Base-by-base conservation (phyloP, 805 yeast genomes). In the Barnettozyma pratensis region DNA sequence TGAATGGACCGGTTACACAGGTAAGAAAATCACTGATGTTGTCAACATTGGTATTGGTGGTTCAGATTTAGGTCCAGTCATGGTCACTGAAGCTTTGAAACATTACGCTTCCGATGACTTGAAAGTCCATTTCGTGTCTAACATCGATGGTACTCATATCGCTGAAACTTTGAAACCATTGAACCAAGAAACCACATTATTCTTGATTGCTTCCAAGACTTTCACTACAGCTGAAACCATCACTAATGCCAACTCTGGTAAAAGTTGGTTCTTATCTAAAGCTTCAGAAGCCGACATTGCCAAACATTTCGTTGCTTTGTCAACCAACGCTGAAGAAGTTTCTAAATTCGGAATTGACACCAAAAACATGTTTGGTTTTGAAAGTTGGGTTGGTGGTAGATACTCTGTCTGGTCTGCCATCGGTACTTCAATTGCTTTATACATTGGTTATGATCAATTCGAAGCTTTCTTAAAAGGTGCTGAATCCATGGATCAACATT, bases 401-500 rank as follows among this genome's bases (percentile, higher is more conserved):
- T 94, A 94, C 83, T 94, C 99, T n/a, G 99, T 94, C 54, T 94
- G 99, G 99, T 87, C 96, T 39, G 95, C 99, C 55, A 94, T 94
- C 69, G 99, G 99, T 54, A 81, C 94, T 61, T 87, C 97, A 30
- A 92, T 94, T 55, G 96, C 96, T 61, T 73, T 94, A 60, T 94
- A 86, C 81, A 85, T 94, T 68, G 99, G 99, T 57, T 94, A 68
- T 70, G 98, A 94, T 56, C 87, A 90, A 80, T 94, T 94, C 64
- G 92, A 87, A 55, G 79, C 79, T 52, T 89, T 94, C 80, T 78
- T 94, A 64, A 87, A 85, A 72, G 99, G 99, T 75, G 99, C 97
- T 55, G 96, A 94, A 76, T 96, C 97, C 46, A 84, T 91, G 63
- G 99, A 94, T 77, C 73, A 84, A 64, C 98, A 94, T 72, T 94